A percentile compares a stretch with the other conserved stretches of the same genome.
Conservation (phyloP, 441 rosid genomes). For the Jatropha podagrica region DNA sequence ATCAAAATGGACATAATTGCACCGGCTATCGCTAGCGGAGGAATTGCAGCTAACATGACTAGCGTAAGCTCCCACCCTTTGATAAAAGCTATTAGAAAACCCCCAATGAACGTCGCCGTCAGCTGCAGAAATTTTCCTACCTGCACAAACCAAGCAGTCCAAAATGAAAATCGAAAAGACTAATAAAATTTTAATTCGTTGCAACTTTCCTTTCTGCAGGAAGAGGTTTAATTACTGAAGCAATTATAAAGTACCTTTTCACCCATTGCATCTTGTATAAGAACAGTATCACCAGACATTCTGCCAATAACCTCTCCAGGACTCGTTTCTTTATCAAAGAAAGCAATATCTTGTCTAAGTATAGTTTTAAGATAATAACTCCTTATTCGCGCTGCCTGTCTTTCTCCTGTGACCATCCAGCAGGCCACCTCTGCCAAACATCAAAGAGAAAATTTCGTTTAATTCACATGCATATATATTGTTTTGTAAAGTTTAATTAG, state of each 20-base stretch:
- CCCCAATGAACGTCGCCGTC: constrained; percentile 69
- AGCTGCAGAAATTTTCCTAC: constrained; percentile 82
- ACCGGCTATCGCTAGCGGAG: constrained; percentile 68
- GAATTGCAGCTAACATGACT: constrained; percentile 72
- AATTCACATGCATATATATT: background rate
- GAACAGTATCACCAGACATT: constrained; percentile 94
- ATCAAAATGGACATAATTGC: constrained; percentile 47
- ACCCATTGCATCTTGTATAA: constrained; percentile 93
- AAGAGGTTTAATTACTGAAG: background rate
- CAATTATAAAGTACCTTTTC: constrained; percentile 60
- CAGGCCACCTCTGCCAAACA: constrained; percentile 69
- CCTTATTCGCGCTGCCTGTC: constrained; percentile 84
- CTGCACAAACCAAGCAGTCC: constrained; percentile 31
- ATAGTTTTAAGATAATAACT: constrained; percentile 61
- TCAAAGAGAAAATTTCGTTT: background rate
- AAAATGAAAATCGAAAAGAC: background rate
- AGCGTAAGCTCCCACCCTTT: constrained; percentile 84
- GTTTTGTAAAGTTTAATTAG: background rate
- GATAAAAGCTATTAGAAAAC: constrained; percentile 65
- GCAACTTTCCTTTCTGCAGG: constrained; percentile 31
- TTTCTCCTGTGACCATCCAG: constrained; percentile 93
- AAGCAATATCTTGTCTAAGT: constrained; percentile 40
- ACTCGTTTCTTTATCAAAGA: constrained; percentile 50
- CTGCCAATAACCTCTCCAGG: constrained; percentile 89
- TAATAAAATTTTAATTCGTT: constrained; percentile 20